Percentiles rank a stretch among this genome's conserved stretches.
These are phyloP conservation scores for Penicillium goetzii DNA, from an alignment of 495 filamentous ascomycete genomes.

Conservation along the genomic window DNA sequence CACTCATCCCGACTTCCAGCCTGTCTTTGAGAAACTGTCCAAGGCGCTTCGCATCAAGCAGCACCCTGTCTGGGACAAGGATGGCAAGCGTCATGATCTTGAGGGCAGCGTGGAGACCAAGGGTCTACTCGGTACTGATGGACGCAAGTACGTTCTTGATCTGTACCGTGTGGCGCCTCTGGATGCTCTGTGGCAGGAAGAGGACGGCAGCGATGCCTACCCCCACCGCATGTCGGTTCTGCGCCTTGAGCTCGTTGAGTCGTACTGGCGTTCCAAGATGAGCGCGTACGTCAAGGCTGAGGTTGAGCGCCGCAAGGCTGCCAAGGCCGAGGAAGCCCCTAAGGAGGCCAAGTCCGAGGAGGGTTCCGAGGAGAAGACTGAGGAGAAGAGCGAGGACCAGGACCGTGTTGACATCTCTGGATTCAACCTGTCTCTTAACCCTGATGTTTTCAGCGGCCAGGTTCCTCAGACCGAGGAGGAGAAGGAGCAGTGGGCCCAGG, in stretches of 20 bases:
- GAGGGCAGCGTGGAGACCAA: slow-evolving; percentile 98
- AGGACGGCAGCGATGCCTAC: slow-evolving; percentile 68
- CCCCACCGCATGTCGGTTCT: slow-evolving; percentile 96
- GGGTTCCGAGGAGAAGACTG: slow-evolving; percentile 28
- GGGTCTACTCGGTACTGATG: slow-evolving; percentile 95
- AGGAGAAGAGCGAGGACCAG: slow-evolving; percentile 49
- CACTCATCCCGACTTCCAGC: slow-evolving; percentile 79
- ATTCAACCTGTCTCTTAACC: slow-evolving; percentile 89
- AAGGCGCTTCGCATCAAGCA: slow-evolving; percentile 86
- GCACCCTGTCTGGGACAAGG: slow-evolving; percentile 98
- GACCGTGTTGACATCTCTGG: slow-evolving; percentile 78
- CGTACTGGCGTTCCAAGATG: slow-evolving; percentile 81
- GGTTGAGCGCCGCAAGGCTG: slow-evolving; percentile 59
- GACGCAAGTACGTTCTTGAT: slow-evolving; percentile 94
- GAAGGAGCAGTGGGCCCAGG: slow-evolving; percentile 78
- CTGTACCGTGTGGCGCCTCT: slow-evolving; percentile 92
- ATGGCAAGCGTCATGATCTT: slow-evolving; percentile 83
- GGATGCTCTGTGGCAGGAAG: slow-evolving; percentile 89
- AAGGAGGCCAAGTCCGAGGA: slow-evolving; percentile 43
- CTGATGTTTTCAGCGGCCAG: slow-evolving; percentile 94
- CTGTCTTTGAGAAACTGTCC: slow-evolving; percentile 87
- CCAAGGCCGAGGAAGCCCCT: slow-evolving; percentile 42
- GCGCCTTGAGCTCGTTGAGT: slow-evolving; percentile 84
- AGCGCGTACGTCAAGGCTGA: slow-evolving; percentile 81
- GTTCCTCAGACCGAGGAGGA: slow-evolving; percentile 87